Conservation (phyloP, 371 early-diverging fungal genomes). For the Mucor sp. region DNA sequence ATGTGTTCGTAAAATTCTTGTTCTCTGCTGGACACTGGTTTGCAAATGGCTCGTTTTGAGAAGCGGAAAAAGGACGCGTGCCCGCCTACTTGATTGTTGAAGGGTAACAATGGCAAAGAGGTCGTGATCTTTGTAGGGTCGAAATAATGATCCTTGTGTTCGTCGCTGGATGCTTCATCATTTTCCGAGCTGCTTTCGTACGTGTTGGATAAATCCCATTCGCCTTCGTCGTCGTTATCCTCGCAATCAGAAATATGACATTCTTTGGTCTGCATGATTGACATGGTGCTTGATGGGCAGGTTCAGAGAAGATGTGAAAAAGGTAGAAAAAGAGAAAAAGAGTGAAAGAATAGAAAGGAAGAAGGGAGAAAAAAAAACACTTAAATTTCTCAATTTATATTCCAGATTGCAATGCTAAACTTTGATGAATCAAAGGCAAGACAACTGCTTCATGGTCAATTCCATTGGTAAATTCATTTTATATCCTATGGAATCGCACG, state of each 20-base stretch:
- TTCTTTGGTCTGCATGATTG: slow-evolving; percentile 16
- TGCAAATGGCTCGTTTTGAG: slow-evolving; percentile 40
- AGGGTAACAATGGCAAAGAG: slow-evolving; percentile 53
- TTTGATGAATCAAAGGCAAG: slow-evolving; percentile 15
- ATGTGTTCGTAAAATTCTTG: slow-evolving; percentile 88
- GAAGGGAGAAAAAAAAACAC: neutral
- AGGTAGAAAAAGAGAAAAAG: neutral
- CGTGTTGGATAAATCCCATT: neutral
- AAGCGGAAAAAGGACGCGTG: slow-evolving; percentile 46
- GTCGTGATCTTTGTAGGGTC: slow-evolving; percentile 63
- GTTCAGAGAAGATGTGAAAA: neutral
- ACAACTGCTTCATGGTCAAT: slow-evolving; percentile 7
- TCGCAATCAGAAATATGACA: slow-evolving; percentile 36
- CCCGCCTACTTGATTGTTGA: slow-evolving; percentile 49
- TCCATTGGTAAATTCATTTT: slow-evolving; percentile 2
- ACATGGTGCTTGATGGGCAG: neutral
- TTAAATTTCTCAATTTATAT: neutral
- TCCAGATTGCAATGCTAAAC: neutral
- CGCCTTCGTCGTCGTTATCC: slow-evolving; percentile 20
- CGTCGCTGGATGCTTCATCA: slow-evolving; percentile 18
- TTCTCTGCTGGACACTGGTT: slow-evolving; percentile 36
- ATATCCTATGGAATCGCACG: neutral
- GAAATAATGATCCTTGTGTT: slow-evolving; percentile 29
- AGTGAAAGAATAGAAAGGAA: neutral
- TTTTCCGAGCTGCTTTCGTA: slow-evolving; percentile 20